Percentiles rank a stretch among this genome's conserved stretches.
phyloP scores from a whole-genome alignment of 257 asterid genomes.

The Buddleja alternifolia region DNA sequence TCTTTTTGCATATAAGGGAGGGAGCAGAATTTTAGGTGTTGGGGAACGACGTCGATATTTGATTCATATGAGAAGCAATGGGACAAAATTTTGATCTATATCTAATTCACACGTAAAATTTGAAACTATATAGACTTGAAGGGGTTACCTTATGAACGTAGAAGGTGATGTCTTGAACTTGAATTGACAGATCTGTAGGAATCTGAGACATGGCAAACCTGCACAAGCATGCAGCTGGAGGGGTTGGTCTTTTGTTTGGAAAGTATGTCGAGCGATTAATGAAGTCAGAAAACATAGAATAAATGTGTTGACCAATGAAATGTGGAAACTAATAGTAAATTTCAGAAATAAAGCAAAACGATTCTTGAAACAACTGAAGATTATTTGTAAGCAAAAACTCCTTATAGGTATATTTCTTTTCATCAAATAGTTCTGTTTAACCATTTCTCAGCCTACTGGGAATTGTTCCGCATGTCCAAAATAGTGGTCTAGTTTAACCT shows the following conservation, averaged over 20 bases:
- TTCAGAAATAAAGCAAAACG: neutral
- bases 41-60: too few species aligned
- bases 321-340: neutral
- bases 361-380: neutral
- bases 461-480: too few species aligned
- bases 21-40: too few species aligned
- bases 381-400: neutral
- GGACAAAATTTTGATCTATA: too few species aligned
- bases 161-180: constrained; percentile 76
- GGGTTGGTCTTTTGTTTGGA: neutral
- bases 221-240: constrained; percentile 38
- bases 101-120: too few species aligned
- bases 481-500: too few species aligned
- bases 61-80: too few species aligned
- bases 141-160: constrained; percentile 74
- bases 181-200: constrained; percentile 78
- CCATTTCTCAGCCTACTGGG: neutral
- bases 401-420: neutral
- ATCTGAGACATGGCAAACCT: constrained; percentile 71
- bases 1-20: too few species aligned
- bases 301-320: neutral
- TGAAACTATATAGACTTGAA: too few species aligned
- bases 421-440: neutral
- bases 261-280: neutral
- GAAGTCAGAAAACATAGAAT: neutral